These are phyloP conservation scores for Usnea hakonensis DNA, from an alignment of 495 filamentous ascomycete genomes.

Conservation along the genomic window DNA sequence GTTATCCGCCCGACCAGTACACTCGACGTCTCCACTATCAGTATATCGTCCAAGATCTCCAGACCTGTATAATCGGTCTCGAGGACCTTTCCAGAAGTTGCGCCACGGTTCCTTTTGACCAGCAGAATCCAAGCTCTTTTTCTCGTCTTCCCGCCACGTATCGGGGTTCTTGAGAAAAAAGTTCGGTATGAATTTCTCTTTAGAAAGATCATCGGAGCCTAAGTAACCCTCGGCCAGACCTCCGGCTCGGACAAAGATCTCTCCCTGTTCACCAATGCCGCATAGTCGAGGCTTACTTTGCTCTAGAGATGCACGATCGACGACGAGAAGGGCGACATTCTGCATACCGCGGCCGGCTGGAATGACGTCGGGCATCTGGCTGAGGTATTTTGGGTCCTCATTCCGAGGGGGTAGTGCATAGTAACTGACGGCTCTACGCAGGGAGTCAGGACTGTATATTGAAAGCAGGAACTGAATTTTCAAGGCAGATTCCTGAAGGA, in stretches of 20 bases:
- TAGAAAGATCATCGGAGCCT: slow-evolving; percentile 58
- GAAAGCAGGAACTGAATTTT: too few relatives aligned
- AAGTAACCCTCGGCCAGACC: slow-evolving; percentile 83
- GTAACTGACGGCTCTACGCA: slow-evolving; percentile 70
- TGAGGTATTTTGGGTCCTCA: slow-evolving; percentile 58
- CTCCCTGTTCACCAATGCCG: slow-evolving; percentile 41
- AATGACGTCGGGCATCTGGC: slow-evolving; percentile 68
- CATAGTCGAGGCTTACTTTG: slow-evolving; percentile 44
- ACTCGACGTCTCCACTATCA: slow-evolving; percentile 33
- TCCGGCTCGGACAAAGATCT: slow-evolving; percentile 82
- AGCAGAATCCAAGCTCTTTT: slow-evolving; percentile 27
- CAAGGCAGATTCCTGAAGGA: too few relatives aligned
- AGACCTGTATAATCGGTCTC: slow-evolving; percentile 76
- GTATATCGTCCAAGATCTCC: slow-evolving; percentile 52
- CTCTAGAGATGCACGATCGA: slow-evolving; percentile 61
- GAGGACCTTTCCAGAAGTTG: slow-evolving; percentile 69
- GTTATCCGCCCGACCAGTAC: slow-evolving; percentile 57
- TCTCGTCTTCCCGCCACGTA: slow-evolving; percentile 61
- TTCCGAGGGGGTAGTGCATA: slow-evolving; percentile 71
- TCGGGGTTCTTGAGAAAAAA: slow-evolving; percentile 72
- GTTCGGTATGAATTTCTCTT: slow-evolving; percentile 76
- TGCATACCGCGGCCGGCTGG: slow-evolving; percentile 77
- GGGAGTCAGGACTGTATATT: too few relatives aligned
- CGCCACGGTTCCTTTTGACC: slow-evolving; percentile 61
- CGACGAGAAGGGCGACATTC: slow-evolving; percentile 86